Conservation (phyloP, 2,329 filamentous ascomycete species). For the Cladosporium sp. region DNA sequence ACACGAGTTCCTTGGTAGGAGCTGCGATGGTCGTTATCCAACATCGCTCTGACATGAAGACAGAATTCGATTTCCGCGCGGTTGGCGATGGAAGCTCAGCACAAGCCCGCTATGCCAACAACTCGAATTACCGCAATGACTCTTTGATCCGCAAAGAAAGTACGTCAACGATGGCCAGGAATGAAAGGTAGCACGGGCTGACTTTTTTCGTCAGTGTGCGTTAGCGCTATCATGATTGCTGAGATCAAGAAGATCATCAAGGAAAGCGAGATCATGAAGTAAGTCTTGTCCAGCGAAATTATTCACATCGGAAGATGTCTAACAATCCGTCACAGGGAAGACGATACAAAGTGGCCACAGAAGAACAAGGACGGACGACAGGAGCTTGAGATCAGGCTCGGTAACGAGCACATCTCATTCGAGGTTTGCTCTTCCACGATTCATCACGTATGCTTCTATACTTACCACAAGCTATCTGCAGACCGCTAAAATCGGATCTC, state of each 20-base stretch:
- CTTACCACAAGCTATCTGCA: constrained; percentile 38
- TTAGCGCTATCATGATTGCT: constrained; percentile 82
- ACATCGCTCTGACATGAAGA: constrained; percentile 16
- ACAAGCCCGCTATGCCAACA: constrained; percentile 95
- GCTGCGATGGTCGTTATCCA: too few species aligned
- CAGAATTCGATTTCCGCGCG: constrained; percentile 94
- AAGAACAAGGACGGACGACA: constrained; percentile 99
- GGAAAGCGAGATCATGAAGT: constrained; percentile 94
- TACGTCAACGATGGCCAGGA: constrained; percentile 44
- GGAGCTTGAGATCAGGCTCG: constrained; percentile 89
- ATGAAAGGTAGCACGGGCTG: not conserved
- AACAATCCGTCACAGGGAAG: constrained; percentile 62
- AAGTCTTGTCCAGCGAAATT: constrained; percentile 28
- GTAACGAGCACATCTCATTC: constrained; percentile 95
- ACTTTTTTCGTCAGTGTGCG: constrained; percentile 66
- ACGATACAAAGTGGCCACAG: constrained; percentile 96
- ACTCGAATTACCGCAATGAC: constrained; percentile 98
- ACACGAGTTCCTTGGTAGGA: constrained; percentile 89
- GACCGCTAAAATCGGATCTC: constrained; percentile 96
- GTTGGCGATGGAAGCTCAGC: constrained; percentile 91
- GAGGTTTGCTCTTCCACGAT: constrained; percentile 59
- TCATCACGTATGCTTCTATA: not conserved
- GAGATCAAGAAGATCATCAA: constrained; percentile 98
- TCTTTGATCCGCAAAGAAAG: constrained; percentile 99
- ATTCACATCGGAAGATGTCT: not conserved